A percentile compares a stretch with the other conserved stretches of the same genome.
These are phyloP conservation scores for Claviceps sp. DNA, from an alignment of 2,329 filamentous ascomycete species.

Conservation along the genomic window DNA sequence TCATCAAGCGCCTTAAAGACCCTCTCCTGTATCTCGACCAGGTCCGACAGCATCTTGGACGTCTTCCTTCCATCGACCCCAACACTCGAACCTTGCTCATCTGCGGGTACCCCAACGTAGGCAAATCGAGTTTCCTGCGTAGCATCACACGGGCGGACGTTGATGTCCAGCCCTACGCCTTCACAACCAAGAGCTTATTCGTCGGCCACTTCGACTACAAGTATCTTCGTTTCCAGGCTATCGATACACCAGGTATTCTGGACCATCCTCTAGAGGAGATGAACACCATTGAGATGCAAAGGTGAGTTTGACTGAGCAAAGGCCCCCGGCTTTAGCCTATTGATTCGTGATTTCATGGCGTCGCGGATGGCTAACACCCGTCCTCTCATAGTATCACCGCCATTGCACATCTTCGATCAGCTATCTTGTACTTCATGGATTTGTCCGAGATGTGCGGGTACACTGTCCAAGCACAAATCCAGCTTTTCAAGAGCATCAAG, in stretches of 20 bases:
- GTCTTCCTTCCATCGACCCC: conserved; percentile 95
- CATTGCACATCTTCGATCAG: conserved; percentile 88
- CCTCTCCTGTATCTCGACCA: conserved; percentile 92
- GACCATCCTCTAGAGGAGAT: conserved; percentile 97
- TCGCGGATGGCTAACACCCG: background rate
- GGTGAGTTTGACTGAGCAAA: conserved; percentile 7
- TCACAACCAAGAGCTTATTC: conserved; percentile 95
- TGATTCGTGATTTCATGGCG: background rate
- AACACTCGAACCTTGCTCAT: conserved; percentile 94
- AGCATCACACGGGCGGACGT: conserved; percentile 90
- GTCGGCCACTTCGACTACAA: conserved; percentile 98
- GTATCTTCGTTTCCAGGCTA: conserved; percentile 49
- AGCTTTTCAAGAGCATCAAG: conserved; percentile 92
- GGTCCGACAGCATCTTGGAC: conserved; percentile 79
- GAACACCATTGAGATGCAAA: conserved; percentile 99
- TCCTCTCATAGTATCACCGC: conserved; percentile 61
- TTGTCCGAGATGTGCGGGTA: conserved; percentile 94
- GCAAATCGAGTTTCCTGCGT: conserved; percentile 91
- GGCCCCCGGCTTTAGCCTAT: background rate
- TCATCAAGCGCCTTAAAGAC: conserved; percentile 89
- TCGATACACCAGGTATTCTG: conserved; percentile 96
- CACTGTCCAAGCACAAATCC: conserved; percentile 81
- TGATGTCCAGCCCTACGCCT: conserved; percentile 94
- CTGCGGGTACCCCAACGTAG: conserved; percentile 94
- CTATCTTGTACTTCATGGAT: conserved; percentile 97